Conservation (phyloP, 225 moss, liverwort and hornwort species). For the Thuidium tamariscinum region DNA sequence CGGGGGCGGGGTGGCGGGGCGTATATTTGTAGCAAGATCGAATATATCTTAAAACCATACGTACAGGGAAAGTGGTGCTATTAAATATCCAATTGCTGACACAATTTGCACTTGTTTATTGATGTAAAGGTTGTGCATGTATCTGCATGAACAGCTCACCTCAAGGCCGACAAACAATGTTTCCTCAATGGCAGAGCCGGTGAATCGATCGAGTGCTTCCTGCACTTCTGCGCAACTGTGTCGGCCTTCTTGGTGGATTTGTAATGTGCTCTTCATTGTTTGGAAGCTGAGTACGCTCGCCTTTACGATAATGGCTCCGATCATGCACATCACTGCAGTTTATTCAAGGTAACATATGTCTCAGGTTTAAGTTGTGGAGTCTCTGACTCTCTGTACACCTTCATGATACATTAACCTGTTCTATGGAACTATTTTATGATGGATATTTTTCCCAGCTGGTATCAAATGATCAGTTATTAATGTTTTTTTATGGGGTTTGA, state of each 20-base stretch:
- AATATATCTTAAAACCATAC: too few relatives aligned
- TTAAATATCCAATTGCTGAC: not conserved
- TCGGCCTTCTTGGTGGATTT: constrained; percentile 75
- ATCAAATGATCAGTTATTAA: not conserved
- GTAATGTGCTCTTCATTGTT: constrained; percentile 83
- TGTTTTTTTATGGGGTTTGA: not conserved
- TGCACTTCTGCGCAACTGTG: constrained; percentile 68
- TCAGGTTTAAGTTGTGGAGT: not conserved
- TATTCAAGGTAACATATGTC: constrained; percentile 74
- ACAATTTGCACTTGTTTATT: not conserved
- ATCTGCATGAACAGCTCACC: constrained; percentile 58
- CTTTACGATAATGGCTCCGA: constrained; percentile 98
- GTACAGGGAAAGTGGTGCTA: not conserved
- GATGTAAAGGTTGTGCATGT: not conserved
- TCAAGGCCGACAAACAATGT: constrained; percentile 96
- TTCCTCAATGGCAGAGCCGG: constrained; percentile 98
- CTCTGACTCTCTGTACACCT: not conserved
- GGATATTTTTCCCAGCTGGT: not conserved
- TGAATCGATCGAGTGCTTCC: constrained; percentile 99
- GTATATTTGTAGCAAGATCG: too few relatives aligned
- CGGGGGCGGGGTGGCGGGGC: too few relatives aligned
- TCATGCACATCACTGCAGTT: constrained; percentile 98
- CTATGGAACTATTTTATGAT: too few relatives aligned
- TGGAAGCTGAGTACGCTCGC: constrained; percentile 99
- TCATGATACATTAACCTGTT: not conserved